These are phyloP conservation scores for Boletellus ananas DNA, from an alignment of 768 basidiomycete species.

Conservation along the genomic window DNA sequence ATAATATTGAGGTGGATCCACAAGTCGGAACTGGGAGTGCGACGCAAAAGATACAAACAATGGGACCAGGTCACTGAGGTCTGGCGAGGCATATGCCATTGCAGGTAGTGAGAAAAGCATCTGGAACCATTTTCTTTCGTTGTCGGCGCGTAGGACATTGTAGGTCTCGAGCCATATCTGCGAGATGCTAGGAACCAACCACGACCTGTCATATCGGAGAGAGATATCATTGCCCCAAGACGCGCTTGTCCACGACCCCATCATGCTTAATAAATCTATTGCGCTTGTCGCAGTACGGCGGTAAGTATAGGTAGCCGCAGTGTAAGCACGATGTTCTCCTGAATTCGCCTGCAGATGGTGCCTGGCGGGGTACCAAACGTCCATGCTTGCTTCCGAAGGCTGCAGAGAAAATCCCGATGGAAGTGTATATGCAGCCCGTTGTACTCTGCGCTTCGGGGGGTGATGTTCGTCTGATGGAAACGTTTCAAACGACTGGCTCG, in stretches of 20 bases:
- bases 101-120: slow-evolving; percentile 30
- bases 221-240: not conserved
- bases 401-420: not conserved
- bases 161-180: slow-evolving; percentile 26
- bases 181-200: slow-evolving; percentile 21
- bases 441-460: slow-evolving; percentile 8
- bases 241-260: slow-evolving; percentile 5
- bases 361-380: slow-evolving; percentile 6
- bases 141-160: slow-evolving; percentile 16
- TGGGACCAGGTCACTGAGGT: slow-evolving; percentile 13
- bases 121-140: slow-evolving; percentile 9
- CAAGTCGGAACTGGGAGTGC: slow-evolving; percentile 5
- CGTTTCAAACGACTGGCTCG: not conserved
- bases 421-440: not conserved
- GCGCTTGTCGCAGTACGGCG: not conserved
- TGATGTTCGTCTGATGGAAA: slow-evolving; percentile 8
- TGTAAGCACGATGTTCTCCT: slow-evolving; percentile 10
- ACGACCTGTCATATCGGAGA: slow-evolving; percentile 21
- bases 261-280: slow-evolving; percentile 1
- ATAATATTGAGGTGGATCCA: slow-evolving; percentile 11
- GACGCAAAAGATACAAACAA: slow-evolving; percentile 30
- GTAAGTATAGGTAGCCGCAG: slow-evolving; percentile 5
- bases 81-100: slow-evolving; percentile 23
- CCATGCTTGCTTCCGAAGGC: not conserved
- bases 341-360: not conserved